Evolutionary conservation across 139 green algal genomes (phyloP), one percentile per base, ranked within the genome.

Genomic region (Edaphochlamys debaryana): DNA sequence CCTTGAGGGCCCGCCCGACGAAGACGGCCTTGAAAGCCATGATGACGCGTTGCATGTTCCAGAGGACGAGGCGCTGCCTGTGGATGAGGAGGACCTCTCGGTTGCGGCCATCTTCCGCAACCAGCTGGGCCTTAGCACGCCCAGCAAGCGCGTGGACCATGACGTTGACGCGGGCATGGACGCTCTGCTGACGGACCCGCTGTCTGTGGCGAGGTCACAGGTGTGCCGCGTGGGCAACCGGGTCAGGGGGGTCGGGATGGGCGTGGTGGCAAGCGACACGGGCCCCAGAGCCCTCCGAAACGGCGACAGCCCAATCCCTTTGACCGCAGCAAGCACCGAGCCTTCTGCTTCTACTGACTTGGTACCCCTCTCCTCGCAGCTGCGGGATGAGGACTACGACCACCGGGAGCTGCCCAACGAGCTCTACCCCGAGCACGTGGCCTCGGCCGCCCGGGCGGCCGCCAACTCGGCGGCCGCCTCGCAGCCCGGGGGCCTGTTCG

Each of bases 1-100:
- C 0, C 84, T 96, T 68, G 94, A 96, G 6, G 94, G 88, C 27
- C 93, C 92, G 1, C 94, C 93, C 23, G 85, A 91, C 27, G 92
- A 95, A 71, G 85, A 90, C 11, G 73, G 77, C 2, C 40, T 80
- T 0, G 84, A 89, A n/a, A n/a, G n/a, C n/a, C n/a, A n/a, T n/a
- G n/a, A n/a, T n/a, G n/a, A n/a, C n/a, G n/a, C n/a, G n/a, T n/a
- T n/a, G n/a, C n/a, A n/a, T n/a, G n/a, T n/a, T n/a, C n/a, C n/a
- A 3, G 82, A 91, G 50, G 78, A 93, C 42, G 71, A 84, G 13
- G 62, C 71, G 4, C 42, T 89, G 58, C 62, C 79, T 22, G 62
- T 87, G 36, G 80, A 50, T 6, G 80, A 67, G 27, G 80, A 81
- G 38, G 69, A 96, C 78, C 73, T 95, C 42, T 94, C 91, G 0